Base-by-base conservation (phyloP, 2,329 filamentous ascomycete genomes). In the Aspergillus sp. region DNA sequence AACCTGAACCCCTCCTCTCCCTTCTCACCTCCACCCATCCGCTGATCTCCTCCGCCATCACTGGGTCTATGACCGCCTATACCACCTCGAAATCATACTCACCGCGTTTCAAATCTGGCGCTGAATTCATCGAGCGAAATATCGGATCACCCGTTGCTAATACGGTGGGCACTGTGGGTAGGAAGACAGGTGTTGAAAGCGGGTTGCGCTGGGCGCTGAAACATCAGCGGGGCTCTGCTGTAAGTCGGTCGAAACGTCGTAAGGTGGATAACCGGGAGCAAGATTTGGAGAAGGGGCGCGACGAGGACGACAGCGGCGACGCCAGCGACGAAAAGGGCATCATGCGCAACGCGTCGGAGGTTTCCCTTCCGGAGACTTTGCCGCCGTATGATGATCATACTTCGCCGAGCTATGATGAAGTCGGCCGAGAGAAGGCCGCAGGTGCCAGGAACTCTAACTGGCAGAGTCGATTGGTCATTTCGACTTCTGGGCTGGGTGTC, bases 21-120 rank as follows among this genome's bases (percentile, higher is more conserved):
- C 81, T 97, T 1, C 79, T 97, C 19, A 94, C 90, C 0, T 90
- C 88, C 2, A 88, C 88, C 1, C 90, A 96, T 62, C 91, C 91
- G 0, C 76, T 94, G 52, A 79, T 96, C 13, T 89, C 88, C 7
- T 88, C 83, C 23, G 89, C 90, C 0, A 90, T 95, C 58, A 88
- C 88, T 56, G 84, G 85, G 45, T 91, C 90, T 0, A 80, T 91
- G 6, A 89, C 86, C 1, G 88, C 88, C 1, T 97, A 97, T 65
- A 85, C 86, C 23, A 84, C 80, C 2, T 90, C 88, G 9, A 96
- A 97, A 69, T 88, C 90, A 57, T 94, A 91, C 60, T 94, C 89
- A 1, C 90, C 91, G 0, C 81, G 86, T 2, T 88, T 96, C 63
- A 90, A 88, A 66, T 86, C 87, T n/a, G 82, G 90, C 51, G 91